Evolutionary conservation across 768 basidiomycete species (phyloP), one percentile per base, ranked within the genome.

Genomic region (Tulasnella sp.): DNA sequence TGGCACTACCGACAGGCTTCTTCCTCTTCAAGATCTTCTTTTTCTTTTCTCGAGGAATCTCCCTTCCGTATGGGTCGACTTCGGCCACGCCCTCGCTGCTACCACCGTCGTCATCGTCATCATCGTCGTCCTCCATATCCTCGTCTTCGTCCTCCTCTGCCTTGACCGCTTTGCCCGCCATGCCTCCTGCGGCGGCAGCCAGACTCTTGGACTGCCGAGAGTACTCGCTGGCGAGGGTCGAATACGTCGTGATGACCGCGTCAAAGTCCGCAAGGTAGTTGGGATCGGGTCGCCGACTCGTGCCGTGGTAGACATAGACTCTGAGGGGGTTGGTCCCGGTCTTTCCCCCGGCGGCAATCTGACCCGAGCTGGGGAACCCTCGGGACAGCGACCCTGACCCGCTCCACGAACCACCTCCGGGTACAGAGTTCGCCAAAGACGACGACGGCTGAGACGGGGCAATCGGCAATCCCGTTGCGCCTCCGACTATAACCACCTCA

Each of bases 271-370:
- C 86, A 42, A 99, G 74, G 67, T 85, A 91, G 14, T 77, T 69
- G n/a, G 91, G 80, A 66, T 97, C 91, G 19, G 84, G 81, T 29
- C 84, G 78, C 37, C 96, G 82, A 19, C 84, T 75, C 67, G 89
- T 86, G 36, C 96, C 96, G 65, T 99, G 96, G 67, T 98, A 98
- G 59, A 98, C 79, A 70, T 98, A 98, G 25, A 98, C 83, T 32
- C 83, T 81, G n/a, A 91, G 68, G 3, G 78, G 69, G 39, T 72
- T 73, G 19, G 79, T 36, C 19, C 80, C 59, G 75, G 69, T 31
- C 74, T 69, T 61, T 70, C 60, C 59, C 77, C 23, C 62, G 27
- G 32, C 0, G 3, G 14, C 40, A 23, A 41, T 41, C 50, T 59
- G 57, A 23, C 14, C 36, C n/a, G 27, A 29, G 42, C 36, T 50